These are phyloP conservation scores for Tricholoma terreum DNA, from an alignment of 768 basidiomycete genomes.

Conservation along the genomic window DNA sequence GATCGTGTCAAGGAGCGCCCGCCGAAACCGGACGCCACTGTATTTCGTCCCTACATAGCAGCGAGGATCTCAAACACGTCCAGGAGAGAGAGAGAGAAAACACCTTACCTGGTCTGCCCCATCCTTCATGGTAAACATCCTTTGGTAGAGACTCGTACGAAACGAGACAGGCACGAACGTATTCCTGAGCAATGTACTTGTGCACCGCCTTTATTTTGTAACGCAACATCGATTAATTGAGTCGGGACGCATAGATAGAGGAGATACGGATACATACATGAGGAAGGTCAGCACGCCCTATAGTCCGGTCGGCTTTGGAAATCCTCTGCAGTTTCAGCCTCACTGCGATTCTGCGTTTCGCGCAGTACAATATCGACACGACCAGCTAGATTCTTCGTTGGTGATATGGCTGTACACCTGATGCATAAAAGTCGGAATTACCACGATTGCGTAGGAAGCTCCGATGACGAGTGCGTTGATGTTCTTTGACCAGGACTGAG, in stretches of 20 bases:
- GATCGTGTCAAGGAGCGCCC: slow-evolving; percentile 68
- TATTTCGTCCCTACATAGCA: slow-evolving; percentile 49
- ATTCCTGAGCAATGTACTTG: slow-evolving; percentile 70
- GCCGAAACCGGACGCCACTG: slow-evolving; percentile 61
- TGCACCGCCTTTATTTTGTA: slow-evolving; percentile 49
- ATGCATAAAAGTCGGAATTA: slow-evolving; percentile 29
- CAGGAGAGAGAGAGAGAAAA: background rate
- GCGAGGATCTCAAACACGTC: background rate
- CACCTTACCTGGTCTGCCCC: slow-evolving; percentile 65
- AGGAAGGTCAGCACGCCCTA: slow-evolving; percentile 56
- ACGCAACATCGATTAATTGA: background rate
- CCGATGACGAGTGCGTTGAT: slow-evolving; percentile 67
- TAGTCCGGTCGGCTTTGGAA: slow-evolving; percentile 54
- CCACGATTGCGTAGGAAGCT: slow-evolving; percentile 68
- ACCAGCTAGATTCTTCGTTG: slow-evolving; percentile 40
- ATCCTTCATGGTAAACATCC: slow-evolving; percentile 64
- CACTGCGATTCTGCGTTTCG: slow-evolving; percentile 68
- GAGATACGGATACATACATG: slow-evolving; percentile 40
- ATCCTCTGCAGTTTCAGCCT: slow-evolving; percentile 62
- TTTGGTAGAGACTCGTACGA: slow-evolving; percentile 70
- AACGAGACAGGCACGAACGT: slow-evolving; percentile 69
- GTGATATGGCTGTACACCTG: background rate
- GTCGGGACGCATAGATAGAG: background rate
- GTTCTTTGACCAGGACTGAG: slow-evolving; percentile 54
- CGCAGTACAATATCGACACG: slow-evolving; percentile 57